Conservation (phyloP, 495 filamentous ascomycete genomes). For the Daldinia caldariorum region DNA sequence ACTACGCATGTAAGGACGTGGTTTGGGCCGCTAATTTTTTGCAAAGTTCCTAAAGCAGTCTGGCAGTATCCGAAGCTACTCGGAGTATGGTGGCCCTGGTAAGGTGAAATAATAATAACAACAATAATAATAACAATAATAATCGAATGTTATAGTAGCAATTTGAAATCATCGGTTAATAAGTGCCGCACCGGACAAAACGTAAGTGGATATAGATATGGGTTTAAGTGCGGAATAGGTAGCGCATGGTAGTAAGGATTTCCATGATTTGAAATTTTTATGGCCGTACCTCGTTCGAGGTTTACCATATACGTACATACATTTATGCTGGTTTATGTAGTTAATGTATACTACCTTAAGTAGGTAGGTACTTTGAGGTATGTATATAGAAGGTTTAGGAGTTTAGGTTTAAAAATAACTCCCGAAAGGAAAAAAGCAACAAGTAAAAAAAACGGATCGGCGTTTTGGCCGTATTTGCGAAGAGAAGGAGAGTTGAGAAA, state of each 20-base stretch:
- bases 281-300: neutral
- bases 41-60: neutral
- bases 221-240: neutral
- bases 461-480: slow-evolving; percentile 9
- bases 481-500: neutral
- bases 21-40: slow-evolving; percentile 1
- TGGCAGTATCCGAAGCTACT: neutral
- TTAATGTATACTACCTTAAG: no score
- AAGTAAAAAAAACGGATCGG: neutral
- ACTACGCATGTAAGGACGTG: neutral
- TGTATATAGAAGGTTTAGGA: neutral
- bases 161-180: slow-evolving; percentile 26
- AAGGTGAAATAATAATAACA: neutral
- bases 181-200: slow-evolving; percentile 10
- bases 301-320: neutral
- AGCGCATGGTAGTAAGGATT: neutral
- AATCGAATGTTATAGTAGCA: neutral
- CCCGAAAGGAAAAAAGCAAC: slow-evolving; percentile 22
- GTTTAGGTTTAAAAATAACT: slow-evolving; percentile 42
- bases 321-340: no score
- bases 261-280: slow-evolving; percentile 2
- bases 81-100: neutral
- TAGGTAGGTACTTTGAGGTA: no score
- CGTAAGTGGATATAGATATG: neutral
- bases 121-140: neutral